These are phyloP conservation scores for Plasmodium blacklocki DNA, from an alignment of 169 alveolate genomes.

Conservation along the genomic window DNA sequence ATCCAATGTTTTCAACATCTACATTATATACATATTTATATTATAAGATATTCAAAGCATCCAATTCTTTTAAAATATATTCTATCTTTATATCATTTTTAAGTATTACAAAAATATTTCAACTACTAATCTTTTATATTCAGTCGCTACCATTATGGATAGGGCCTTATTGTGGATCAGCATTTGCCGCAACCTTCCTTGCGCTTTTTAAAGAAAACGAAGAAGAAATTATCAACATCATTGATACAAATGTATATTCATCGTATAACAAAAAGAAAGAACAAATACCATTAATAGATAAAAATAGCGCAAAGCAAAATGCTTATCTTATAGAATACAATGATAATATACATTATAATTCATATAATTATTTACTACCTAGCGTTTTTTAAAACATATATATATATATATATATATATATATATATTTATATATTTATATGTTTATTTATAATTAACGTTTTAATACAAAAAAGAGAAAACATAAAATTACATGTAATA, in stretches of 20 bases:
- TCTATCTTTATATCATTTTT: constrained; percentile 44
- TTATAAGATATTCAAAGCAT: constrained; percentile 49
- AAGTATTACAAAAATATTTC: constrained; percentile 51
- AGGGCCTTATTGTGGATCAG: constrained; percentile 71
- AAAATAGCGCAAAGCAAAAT: constrained; percentile 25
- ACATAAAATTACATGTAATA: too few relatives aligned
- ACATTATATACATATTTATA: constrained; percentile 60
- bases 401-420: neutral
- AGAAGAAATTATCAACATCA: constrained; percentile 49
- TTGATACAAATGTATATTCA: constrained; percentile 49
- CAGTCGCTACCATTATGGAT: constrained; percentile 62
- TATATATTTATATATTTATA: too few relatives aligned
- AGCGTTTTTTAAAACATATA: constrained; percentile 25
- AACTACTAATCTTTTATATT: constrained; percentile 31
- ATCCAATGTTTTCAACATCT: constrained; percentile 66
- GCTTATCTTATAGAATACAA: constrained; percentile 62
- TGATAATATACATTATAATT: constrained; percentile 46
- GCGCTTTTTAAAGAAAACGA: constrained; percentile 30
- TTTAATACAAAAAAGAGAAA: too few relatives aligned
- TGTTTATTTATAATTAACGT: too few relatives aligned
- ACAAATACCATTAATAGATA: constrained; percentile 42
- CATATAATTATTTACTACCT: constrained; percentile 29
- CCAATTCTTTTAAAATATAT: constrained; percentile 13
- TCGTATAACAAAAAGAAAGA: constrained; percentile 27
- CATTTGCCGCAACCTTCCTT: constrained; percentile 43